Evolutionary conservation across 108 stramenopile genomes (phyloP), one percentile per base, ranked within the genome.

Genomic region (Cyclotella cryptica): DNA sequence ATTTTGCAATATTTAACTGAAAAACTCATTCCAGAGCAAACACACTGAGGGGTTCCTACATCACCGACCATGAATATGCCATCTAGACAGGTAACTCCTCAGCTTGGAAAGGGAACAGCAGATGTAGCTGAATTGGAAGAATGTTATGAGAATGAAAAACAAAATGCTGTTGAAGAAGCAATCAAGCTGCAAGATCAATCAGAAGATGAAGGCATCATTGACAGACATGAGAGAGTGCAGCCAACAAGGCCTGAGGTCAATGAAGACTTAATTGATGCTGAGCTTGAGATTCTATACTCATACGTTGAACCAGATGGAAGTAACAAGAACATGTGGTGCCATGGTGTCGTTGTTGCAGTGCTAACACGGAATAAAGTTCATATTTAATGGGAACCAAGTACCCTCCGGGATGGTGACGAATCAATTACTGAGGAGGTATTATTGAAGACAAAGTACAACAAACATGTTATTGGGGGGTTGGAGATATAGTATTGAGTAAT

Each of bases 361-460:
- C 35, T 35, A 35, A 35, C 2, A 35, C 35, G 35, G 35, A 35
- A 35, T 35, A 35, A 35, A 35, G 35, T 35, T 35, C 35, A 35
- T 35, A 35, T 35, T 35, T 2, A 35, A 35, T 35, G 35, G 35
- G 35, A 35, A 35, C 35, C 35, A 35, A 35, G 35, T 35, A 35
- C 35, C 35, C 35, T 35, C 35, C 35, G 35, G 35, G 35, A 35
- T 5, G 35, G 35, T 19, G 49, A 51, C 8, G 19, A 19, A 19
- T 18, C 18, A 51, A 51, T 3, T 21, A 51, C 49, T 51, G 49
- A 51, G 49, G 49, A 51, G 49, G 8, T 21, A 51, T 51, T 51
- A 51, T 21, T 51, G 49, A 51, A 51, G 49, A 19, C 49, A 51
- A 51, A 51, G 19, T 51, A 51, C 49, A 51, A 51, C 49, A 51